Conservation (phyloP, 2,329 filamentous ascomycete genomes). For the Penicillium verrucosum region DNA sequence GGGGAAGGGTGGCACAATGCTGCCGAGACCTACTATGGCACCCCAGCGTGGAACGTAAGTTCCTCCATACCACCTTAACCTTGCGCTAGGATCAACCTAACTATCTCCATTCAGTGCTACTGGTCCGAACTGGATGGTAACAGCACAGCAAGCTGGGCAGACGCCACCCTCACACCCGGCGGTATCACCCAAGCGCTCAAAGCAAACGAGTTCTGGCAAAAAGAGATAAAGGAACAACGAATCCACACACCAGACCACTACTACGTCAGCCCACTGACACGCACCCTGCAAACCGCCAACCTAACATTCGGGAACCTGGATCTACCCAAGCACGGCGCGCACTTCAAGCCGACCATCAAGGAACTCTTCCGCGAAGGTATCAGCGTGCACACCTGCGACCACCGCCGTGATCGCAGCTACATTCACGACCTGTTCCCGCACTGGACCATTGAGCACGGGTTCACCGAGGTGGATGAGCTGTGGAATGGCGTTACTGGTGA, state of each 20-base stretch:
- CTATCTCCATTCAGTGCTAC: constrained; percentile 46
- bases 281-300: constrained; percentile 55
- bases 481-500: constrained; percentile 53
- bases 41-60: constrained; percentile 57
- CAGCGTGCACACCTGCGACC: constrained; percentile 60
- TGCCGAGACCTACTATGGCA: constrained; percentile 57
- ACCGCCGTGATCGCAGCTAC: constrained; percentile 47
- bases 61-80: background rate
- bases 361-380: constrained; percentile 57
- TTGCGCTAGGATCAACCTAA: background rate
- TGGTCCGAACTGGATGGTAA: constrained; percentile 58
- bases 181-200: constrained; percentile 51
- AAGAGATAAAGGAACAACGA: constrained; percentile 41
- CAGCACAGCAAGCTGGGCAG: constrained; percentile 52
- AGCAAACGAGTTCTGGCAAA: constrained; percentile 49
- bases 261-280: constrained; percentile 55
- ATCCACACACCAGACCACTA: constrained; percentile 55
- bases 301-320: constrained; percentile 50
- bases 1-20: constrained; percentile 61
- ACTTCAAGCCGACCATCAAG: constrained; percentile 54
- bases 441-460: constrained; percentile 52
- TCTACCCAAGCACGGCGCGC: constrained; percentile 39
- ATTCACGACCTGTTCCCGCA: constrained; percentile 50
- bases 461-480: constrained; percentile 53
- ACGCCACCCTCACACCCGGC: constrained; percentile 53